Base-by-base conservation (phyloP, 139 green algal genomes). In the Dunaliella sp. region DNA sequence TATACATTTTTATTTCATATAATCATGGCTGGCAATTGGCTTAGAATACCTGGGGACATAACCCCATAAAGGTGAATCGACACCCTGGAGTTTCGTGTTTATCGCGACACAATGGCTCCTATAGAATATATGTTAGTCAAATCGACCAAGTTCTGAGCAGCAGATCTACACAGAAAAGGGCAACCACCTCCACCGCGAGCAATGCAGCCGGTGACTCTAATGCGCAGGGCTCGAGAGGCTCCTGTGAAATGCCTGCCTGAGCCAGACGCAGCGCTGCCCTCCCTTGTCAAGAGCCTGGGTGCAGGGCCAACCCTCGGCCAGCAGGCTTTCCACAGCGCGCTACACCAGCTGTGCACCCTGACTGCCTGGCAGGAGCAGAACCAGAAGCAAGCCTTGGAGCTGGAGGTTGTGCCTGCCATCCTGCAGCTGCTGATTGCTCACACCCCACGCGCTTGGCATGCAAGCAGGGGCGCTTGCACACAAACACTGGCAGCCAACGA, bases 361-460 rank as follows among this genome's bases (percentile, higher is more conserved):
- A 81, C 76, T 38, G 34, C 31, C n/a, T 81, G 76, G 76, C 76
- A 81, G 76, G 76, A 81, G 31, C 3, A 33, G 30, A 81, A 81
- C 34, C 76, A 81, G 76, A 33, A 31, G 7, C n/a, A 81, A 22
- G 76, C 34, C 3, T 12, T 34, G 31, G 76, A 81, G 76, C 31
- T 81, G 76, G 76, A 31, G 2, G 76, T 12, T 36, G n/a, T 34
- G 28, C 28, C 76, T 1, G n/a, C 37, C 12, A 12, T 81, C n/a
- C n/a, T 81, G 31, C 76, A 81, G 76, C 76, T 81, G n/a, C 7
- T 81, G n/a, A 37, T 38, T 28, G 48, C 48, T 16, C 48, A 16
- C 48, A 65, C 48, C 48, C 48, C 48, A 26, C 48, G 48, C 48
- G 16, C n/a, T 38, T 81, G 76, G 34, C 31, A 34, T 81, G n/a